phyloP scores from a whole-genome alignment of 352 stramenopile genomes.

The Phytophthora uliginosa region DNA sequence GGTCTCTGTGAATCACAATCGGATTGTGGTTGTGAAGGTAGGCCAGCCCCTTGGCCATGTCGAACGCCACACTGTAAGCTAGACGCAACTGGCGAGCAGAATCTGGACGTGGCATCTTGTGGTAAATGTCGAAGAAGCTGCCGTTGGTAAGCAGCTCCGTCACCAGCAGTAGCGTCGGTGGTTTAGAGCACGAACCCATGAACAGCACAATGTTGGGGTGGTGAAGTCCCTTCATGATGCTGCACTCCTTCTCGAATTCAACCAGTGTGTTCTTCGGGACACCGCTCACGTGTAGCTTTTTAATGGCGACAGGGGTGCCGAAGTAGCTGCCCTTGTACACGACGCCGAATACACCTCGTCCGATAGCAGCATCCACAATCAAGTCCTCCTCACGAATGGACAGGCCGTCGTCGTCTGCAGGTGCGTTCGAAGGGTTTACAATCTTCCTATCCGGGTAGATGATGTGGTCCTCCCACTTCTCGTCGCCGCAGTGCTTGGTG shows the following conservation, averaged over 20 bases:
- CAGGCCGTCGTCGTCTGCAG: conserved; percentile 69
- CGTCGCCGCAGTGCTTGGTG: conserved; percentile 72
- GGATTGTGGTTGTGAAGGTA: conserved; percentile 98
- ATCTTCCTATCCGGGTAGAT: conserved; percentile 86
- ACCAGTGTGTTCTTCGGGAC: conserved; percentile 86
- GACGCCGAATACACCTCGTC: conserved; percentile 82
- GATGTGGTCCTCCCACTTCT: conserved; percentile 89
- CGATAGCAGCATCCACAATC: conserved; percentile 74
- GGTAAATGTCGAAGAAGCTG: conserved; percentile 92
- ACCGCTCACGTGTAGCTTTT: conserved; percentile 83
- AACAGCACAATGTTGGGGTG: conserved; percentile 99
- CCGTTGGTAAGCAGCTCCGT: conserved; percentile 93
- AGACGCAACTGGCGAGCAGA: conserved; percentile 65
- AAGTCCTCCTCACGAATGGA: conserved; percentile 86
- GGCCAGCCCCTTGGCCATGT: conserved; percentile 94
- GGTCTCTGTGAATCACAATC: conserved; percentile 97
- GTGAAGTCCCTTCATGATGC: conserved; percentile 91
- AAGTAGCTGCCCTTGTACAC: conserved; percentile 91
- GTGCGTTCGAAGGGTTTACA: conserved; percentile 56
- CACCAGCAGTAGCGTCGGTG: conserved; percentile 96
- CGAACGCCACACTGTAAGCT: conserved; percentile 86
- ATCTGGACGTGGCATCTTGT: conserved; percentile 77
- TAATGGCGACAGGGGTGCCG: conserved; percentile 84
- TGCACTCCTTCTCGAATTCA: conserved; percentile 89
- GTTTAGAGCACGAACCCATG: conserved; percentile 97